Percentiles rank a stretch among this genome's conserved stretches.
These are phyloP conservation scores for Botrytis aclada DNA, from an alignment of 2,329 filamentous ascomycete genomes.

Conservation along the genomic window DNA sequence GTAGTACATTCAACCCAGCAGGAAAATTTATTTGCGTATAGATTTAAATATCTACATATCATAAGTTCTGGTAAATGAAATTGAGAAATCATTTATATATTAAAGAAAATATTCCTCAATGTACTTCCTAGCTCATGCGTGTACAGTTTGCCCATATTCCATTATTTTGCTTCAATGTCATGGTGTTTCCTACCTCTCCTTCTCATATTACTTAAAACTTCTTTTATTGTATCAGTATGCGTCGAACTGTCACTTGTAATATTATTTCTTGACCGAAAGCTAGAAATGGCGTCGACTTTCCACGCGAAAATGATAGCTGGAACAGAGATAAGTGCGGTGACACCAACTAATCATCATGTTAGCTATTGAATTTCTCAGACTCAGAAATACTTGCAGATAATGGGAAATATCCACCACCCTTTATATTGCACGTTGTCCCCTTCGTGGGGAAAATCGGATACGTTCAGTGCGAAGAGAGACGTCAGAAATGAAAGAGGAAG, in stretches of 20 bases:
- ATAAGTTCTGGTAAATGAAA: neutral
- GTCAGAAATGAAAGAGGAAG: neutral
- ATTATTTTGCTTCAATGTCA: neutral
- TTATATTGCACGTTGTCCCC: neutral
- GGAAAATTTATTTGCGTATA: neutral
- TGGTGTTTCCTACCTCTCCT: neutral
- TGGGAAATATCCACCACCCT: neutral
- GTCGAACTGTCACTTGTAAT: neutral
- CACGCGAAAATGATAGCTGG: neutral
- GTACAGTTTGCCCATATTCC: fast-evolving
- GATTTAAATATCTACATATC: neutral
- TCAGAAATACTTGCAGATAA: neutral
- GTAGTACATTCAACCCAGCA: neutral
- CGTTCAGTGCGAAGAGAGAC: neutral
- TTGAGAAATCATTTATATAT: neutral
- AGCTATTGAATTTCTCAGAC: neutral
- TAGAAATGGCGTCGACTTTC: neutral
- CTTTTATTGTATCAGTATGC: neutral
- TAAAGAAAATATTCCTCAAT: neutral
- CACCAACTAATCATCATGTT: neutral
- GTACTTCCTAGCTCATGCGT: fast-evolving
- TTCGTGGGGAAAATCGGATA: neutral
- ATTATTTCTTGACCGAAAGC: neutral
- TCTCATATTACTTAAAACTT: neutral
- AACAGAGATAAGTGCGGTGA: neutral